Evolutionary conservation across 2,329 filamentous ascomycete genomes (phyloP), one percentile per base, ranked within the genome.

Genomic region (Mycosphaerelloides madeirae): DNA sequence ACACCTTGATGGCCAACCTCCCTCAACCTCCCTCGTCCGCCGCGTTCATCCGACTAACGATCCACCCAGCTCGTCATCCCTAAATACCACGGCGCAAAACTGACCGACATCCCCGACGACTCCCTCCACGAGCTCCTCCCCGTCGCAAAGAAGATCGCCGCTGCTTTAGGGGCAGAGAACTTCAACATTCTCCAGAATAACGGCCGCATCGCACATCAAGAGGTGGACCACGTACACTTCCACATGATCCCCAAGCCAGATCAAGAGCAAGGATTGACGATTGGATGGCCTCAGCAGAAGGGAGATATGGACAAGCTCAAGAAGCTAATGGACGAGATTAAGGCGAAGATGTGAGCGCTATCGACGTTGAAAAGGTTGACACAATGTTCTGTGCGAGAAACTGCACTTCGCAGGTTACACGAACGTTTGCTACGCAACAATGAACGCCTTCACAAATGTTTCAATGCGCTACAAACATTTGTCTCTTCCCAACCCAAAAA

Each of bases 101-200:
- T 98, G 19, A 78, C 81, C 50, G 91, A 97, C 65, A 91, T 98
- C 48, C 91, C 93, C 14, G 93, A 97, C 66, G 88, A 95, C 43
- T 75, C 87, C 55, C 77, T 98, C 44, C 65, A 71, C 40, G 93
- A 97, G 69, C 77, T 98, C 48, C 71, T 98, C 76, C 84, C 87
- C 33, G 81, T 94, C 13, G 84, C 87, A 37, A 96, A 95, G 78
- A 91, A 86, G 68, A 80, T 98, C 37, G 89, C 85, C 38, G 68
- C 74, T 15, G 91, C 89, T 20, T 81, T 80, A 3, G 87, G 87
- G 29, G 83, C 85, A 3, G 72, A 75, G 40, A 79, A 97, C 67
- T 98, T 88, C 76, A 98, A 98, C 64, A 79, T 98, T 38, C 73
- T 98, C 48, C 93, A 98, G 73, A 98, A 98, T 72, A 98, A 98